Conservation (phyloP, 2,329 filamentous ascomycete species). For the Epichloe typhina region DNA sequence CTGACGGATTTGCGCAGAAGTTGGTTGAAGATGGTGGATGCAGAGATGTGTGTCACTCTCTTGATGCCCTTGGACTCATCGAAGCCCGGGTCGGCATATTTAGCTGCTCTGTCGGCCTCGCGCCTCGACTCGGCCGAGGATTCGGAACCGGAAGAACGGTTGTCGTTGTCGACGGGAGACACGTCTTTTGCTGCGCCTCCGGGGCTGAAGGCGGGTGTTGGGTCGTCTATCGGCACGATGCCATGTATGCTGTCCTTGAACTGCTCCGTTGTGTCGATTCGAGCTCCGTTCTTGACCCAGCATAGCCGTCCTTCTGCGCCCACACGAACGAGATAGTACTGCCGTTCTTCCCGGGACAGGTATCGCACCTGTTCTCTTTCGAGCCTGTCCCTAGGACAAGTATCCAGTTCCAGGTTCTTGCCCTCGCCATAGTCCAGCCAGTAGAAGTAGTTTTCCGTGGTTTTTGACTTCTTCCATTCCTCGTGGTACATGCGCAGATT, state of each 20-base stretch:
- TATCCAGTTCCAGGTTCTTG: slow-evolving; percentile 51
- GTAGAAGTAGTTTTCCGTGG: slow-evolving; percentile 83
- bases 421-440: slow-evolving; percentile 82
- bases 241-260: slow-evolving; percentile 73
- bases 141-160: slow-evolving; percentile 17
- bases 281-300: slow-evolving; percentile 71
- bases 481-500: slow-evolving; percentile 73
- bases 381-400: slow-evolving; percentile 60
- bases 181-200: slow-evolving; percentile 7
- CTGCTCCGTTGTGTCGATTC: slow-evolving; percentile 61
- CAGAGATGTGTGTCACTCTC: slow-evolving; percentile 49
- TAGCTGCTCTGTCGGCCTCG: slow-evolving; percentile 48
- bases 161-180: slow-evolving; percentile 5
- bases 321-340: slow-evolving; percentile 67
- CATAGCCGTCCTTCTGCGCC: slow-evolving; percentile 63
- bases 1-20: slow-evolving; percentile 65
- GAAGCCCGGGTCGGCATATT: slow-evolving; percentile 52
- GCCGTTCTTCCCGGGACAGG: slow-evolving; percentile 66
- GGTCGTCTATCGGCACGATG: slow-evolving; percentile 49
- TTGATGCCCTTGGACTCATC: slow-evolving; percentile 44
- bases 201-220: slow-evolving; percentile 38
- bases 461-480: slow-evolving; percentile 64
- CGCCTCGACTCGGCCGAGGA: slow-evolving; percentile 31
- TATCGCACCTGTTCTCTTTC: slow-evolving; percentile 75
- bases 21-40: slow-evolving; percentile 64